phyloP scores from a whole-genome alignment of 208 protist species.

The Leishmania braziliensis region DNA sequence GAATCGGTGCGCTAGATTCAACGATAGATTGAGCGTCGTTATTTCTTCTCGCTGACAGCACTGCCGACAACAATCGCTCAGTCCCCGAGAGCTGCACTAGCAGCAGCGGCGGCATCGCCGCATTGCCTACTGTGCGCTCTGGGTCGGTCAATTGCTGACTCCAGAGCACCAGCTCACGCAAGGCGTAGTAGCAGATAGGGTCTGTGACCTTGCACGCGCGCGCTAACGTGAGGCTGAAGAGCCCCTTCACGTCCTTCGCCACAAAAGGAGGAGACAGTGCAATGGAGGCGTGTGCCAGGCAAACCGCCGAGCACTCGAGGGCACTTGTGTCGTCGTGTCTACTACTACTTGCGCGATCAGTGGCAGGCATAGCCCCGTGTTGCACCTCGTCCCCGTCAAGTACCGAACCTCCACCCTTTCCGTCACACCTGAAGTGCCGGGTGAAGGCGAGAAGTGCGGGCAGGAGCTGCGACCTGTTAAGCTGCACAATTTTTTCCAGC shows the following conservation, averaged over 20 bases:
- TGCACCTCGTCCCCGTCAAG: background rate
- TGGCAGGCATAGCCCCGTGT: too few species aligned
- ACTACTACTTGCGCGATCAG: background rate
- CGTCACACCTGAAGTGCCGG: background rate
- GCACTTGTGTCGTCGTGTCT: background rate
- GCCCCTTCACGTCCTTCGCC: background rate
- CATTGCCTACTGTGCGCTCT: background rate
- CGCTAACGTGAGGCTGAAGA: background rate
- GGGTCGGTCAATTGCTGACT: background rate
- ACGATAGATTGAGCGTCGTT: background rate
- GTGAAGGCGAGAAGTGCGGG: background rate
- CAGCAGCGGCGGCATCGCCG: background rate
- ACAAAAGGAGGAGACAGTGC: conserved; percentile 5
- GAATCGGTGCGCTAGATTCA: background rate
- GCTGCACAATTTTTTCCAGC: conserved; percentile 9
- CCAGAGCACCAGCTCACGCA: conserved; percentile 8
- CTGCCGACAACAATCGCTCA: background rate
- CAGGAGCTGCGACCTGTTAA: conserved; percentile 4
- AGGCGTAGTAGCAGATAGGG: background rate
- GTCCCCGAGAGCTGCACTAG: conserved; percentile 2
- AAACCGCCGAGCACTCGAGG: background rate
- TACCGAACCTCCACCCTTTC: background rate
- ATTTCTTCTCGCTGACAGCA: conserved; percentile 1
- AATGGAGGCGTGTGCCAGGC: background rate
- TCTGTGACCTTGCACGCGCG: background rate